Conservation (phyloP, 495 filamentous ascomycete species). For the Podospora fimiseda region DNA sequence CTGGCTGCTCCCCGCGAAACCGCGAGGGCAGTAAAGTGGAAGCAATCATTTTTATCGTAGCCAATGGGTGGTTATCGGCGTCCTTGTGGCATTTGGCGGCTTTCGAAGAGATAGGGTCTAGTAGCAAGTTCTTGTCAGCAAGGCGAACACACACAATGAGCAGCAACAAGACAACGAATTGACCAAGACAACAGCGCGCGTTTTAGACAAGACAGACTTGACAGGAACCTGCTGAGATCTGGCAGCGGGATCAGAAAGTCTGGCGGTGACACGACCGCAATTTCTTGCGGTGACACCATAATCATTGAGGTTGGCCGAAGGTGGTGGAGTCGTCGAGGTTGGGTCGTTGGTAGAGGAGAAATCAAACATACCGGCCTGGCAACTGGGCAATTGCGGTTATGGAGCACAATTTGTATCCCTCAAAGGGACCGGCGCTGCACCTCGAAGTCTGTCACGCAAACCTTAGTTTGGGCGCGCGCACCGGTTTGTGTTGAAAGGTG, state of each 20-base stretch:
- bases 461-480: slow-evolving; percentile 1
- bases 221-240: not conserved
- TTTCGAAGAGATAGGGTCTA: not conserved
- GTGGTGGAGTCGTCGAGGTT: not conserved
- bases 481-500: not conserved
- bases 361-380: slow-evolving; percentile 3
- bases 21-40: slow-evolving; percentile 57
- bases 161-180: not conserved
- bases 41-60: slow-evolving; percentile 43
- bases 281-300: slow-evolving; percentile 1
- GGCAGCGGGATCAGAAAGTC: not conserved
- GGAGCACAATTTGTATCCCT: not conserved
- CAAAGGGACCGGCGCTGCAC: not conserved
- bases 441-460: not conserved
- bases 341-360: not conserved
- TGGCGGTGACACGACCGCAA: not conserved
- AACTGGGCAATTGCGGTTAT: not conserved
- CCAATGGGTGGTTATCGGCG: slow-evolving; percentile 4
- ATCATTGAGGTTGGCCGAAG: not conserved
- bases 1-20: slow-evolving; percentile 52
- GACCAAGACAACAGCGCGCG: not conserved
- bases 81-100: slow-evolving; percentile 17
- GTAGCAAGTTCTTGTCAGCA: not conserved
- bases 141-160: not conserved
- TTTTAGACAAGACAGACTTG: not conserved